Evolutionary conservation across 768 basidiomycete species (phyloP), one percentile per base, ranked within the genome.

Genomic region (Dendrothele bispora): DNA sequence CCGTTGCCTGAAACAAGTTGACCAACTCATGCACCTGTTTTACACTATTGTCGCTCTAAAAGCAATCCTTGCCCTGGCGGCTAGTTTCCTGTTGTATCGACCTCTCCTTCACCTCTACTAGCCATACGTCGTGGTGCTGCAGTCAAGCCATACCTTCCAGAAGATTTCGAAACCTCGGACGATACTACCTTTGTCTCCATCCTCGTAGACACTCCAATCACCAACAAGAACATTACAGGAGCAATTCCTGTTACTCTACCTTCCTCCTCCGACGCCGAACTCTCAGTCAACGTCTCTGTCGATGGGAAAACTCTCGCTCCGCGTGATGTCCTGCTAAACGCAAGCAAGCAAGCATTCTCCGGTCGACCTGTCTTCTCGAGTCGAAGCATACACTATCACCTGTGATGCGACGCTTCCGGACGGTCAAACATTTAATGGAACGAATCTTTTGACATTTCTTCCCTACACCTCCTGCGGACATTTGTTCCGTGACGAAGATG

Each of bases 401-500:
- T 71, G 78, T 57, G 59, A 65, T 1, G 76, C 74, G 4, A 71
- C 59, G 2, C 60, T 70, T 44, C n/a, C n/a, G n/a, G n/a, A n/a
- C n/a, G n/a, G n/a, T n/a, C 77, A 80, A 46, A 71, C 61, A 4
- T 84, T 78, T 54, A 64, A 59, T 3, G 68, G 78, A 3, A 66
- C 69, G 2, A 68, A 75, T 0, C 55, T 67, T 6, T 58, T 87
- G 40, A 73, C 73, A 1, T 76, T 75, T 45, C 63, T 83, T 27
- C 80, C n/a, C 82, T 4, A 60, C 70, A 22, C 78, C 73, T 0
- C 70, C 76, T 1, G 50, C 67, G 2, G 67, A 61, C 1, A 77
- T 78, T 46, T 73, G 77, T 12, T 75, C 77, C 2, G 82, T 80
- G n/a, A 82, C 81, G 0, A 84, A 83, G 56, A 78, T 82, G 73